Base-by-base conservation (phyloP, 345 rosid species). In the Ceriops decandra region DNA sequence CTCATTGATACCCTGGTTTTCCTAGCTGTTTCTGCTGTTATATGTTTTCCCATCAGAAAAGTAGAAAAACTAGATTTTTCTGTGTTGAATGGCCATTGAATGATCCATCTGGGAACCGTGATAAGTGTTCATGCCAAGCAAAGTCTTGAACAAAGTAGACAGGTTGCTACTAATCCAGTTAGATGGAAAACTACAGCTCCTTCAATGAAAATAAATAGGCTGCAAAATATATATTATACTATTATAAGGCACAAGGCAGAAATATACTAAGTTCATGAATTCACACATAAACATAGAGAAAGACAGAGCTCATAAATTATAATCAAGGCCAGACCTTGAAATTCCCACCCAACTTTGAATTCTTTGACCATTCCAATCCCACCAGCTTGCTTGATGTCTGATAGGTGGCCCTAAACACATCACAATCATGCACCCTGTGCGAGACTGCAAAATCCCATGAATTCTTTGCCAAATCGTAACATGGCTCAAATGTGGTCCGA, bases 401-500 rank as follows among this genome's bases (percentile, higher is more conserved):
- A 81, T 93, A 93, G 24, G 89, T 79, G 4, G 93, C 95, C 90
- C 71, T 90, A 38, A 91, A 32, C 64, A 80, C 72, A 57, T 89
- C 95, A 71, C 80, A 88, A 22, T 71, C 85, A 60, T 81, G 83
- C 32, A 93, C 74, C 68, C 72, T 91, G 49, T 81, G 81, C 1
- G 89, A 87, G 65, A 88, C 83, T 0, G 89, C 80, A 66, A 95
- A 91, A 81, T 89, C 97, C 97, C 99, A 95, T 0, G 91, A 71
- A 60, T 91, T 82, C 76, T 86, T 87, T 0, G 86, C 96, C 70
- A 91, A 70, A 62, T 95, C 96, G 52, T 89, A 95, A 70, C 83
- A 80, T 2, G 90, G 96, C 84, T 91, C 97, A 1, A 95, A 85
- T 0, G 96, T 85, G 61, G 90, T 88, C 35, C 74, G 24, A 62